Evolutionary conservation across 176 grass and related monocot genomes (phyloP).

Genomic region (Cymbopogon citratus): DNA sequence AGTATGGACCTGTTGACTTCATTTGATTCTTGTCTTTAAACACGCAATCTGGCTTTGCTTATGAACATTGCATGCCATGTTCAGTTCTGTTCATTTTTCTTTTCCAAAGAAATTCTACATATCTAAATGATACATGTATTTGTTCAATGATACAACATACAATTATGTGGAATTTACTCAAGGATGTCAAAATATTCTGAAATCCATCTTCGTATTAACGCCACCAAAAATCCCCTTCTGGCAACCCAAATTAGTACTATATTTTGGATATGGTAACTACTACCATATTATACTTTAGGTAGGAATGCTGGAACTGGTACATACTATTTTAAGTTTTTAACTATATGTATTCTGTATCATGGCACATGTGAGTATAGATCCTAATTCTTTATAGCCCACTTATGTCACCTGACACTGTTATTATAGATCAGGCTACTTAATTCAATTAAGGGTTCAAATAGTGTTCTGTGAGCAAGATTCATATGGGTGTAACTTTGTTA

Average conservation of each 20-base stretch:
- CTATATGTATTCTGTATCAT: not conserved
- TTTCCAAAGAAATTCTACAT: not conserved
- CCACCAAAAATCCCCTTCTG: not conserved
- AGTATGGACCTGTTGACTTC: conserved; percentile 39
- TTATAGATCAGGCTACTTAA: conserved; percentile 5
- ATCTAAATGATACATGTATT: not conserved
- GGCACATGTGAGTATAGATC: not conserved
- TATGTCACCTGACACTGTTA: not conserved
- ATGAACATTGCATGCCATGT: not conserved
- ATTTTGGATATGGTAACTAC: not conserved
- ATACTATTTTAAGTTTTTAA: not conserved
- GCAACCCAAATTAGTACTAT: not conserved
- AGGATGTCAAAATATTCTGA: not conserved
- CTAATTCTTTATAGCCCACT: not conserved
- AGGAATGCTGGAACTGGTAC: not conserved
- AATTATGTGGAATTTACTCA: conserved; percentile 4
- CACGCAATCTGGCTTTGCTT: not conserved
- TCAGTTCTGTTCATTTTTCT: not conserved
- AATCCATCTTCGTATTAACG: not conserved
- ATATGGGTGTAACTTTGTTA: not conserved
- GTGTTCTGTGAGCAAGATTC: not conserved
- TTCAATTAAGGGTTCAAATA: not conserved
- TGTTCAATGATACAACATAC: not conserved
- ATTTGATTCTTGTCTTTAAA: conserved; percentile 17
- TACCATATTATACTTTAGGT: not conserved